These are phyloP conservation scores for Zalaria obscura DNA, from an alignment of 2,329 filamentous ascomycete species.

Conservation along the genomic window DNA sequence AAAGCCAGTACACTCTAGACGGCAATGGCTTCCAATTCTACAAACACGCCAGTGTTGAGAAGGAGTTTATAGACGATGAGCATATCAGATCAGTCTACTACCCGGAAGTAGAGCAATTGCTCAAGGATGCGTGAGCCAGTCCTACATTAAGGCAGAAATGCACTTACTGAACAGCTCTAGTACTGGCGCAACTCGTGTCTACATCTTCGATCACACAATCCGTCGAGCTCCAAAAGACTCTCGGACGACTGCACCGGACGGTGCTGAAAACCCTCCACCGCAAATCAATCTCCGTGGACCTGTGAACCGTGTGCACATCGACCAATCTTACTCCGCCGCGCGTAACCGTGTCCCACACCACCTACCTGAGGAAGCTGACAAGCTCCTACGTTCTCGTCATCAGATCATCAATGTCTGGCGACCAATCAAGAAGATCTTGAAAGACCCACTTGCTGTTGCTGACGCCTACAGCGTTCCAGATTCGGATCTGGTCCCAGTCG, in stretches of 20 bases:
- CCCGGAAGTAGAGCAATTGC: slow-evolving; percentile 19
- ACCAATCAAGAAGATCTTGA: slow-evolving; percentile 9
- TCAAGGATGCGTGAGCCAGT: slow-evolving; percentile 21
- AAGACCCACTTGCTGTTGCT: slow-evolving; percentile 8
- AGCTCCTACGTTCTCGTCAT: slow-evolving; percentile 31
- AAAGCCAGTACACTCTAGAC: slow-evolving; percentile 14
- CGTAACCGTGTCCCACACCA: slow-evolving; percentile 29
- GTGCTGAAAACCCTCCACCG: slow-evolving; percentile 11
- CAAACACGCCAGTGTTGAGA: slow-evolving; percentile 16
- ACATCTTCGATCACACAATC: slow-evolving; percentile 52
- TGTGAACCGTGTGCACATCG: slow-evolving; percentile 42
- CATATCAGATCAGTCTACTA: slow-evolving; percentile 20
- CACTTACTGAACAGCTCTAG: slow-evolving; percentile 2
- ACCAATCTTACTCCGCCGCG: slow-evolving; percentile 37
- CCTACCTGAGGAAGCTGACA: slow-evolving; percentile 30
- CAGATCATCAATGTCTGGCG: slow-evolving; percentile 37
- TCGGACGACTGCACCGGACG: slow-evolving; percentile 2
- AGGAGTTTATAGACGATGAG: slow-evolving; percentile 21
- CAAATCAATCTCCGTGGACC: slow-evolving; percentile 23
- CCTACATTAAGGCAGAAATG: background rate
- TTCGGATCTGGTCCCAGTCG: slow-evolving; percentile 41
- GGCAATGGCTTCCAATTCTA: slow-evolving; percentile 18
- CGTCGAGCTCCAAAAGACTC: slow-evolving; percentile 25
- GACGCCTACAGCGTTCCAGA: slow-evolving; percentile 8
- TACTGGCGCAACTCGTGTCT: slow-evolving; percentile 41